Percentiles rank a stretch among this genome's conserved stretches.
Conservation (phyloP, 192 early-diverging fungal species). For the Coemansia sp. region DNA sequence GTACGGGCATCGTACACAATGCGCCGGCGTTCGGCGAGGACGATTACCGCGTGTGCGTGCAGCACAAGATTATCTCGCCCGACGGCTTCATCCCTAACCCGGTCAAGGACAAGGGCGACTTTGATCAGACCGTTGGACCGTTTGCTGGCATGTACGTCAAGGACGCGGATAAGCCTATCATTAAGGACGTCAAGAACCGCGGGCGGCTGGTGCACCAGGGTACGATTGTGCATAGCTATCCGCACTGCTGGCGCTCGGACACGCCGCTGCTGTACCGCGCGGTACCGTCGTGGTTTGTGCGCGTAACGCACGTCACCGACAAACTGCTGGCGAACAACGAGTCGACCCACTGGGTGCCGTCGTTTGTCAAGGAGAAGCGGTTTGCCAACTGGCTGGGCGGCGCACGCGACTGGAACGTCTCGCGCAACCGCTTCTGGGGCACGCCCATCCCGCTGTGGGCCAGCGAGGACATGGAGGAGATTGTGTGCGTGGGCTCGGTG, state of each 20-base stretch:
- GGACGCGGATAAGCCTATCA: constrained; percentile 95
- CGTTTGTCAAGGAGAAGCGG: constrained; percentile 93
- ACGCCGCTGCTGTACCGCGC: constrained; percentile 97
- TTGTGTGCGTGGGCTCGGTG: constrained; percentile 87
- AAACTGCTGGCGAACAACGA: constrained; percentile 83
- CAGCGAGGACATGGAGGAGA: constrained; percentile 85
- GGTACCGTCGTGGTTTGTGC: constrained; percentile 96
- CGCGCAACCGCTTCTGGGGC: constrained; percentile 98
- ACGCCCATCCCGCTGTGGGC: constrained; percentile 99
- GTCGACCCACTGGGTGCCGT: constrained; percentile 91
- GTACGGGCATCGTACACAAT: constrained; percentile 98
- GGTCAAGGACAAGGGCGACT: constrained; percentile 78
- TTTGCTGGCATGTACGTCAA: constrained; percentile 88
- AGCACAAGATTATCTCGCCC: constrained; percentile 69
- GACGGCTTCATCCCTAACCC: constrained; percentile 89
- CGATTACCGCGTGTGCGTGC: constrained; percentile 93
- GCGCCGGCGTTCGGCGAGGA: constrained; percentile 99
- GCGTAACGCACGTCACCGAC: constrained; percentile 79
- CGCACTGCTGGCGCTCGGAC: constrained; percentile 97
- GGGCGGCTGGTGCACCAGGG: constrained; percentile 88
- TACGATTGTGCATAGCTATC: constrained; percentile 88
- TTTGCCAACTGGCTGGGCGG: constrained; percentile 96
- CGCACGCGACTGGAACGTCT: constrained; percentile 97
- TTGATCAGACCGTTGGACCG: constrained; percentile 70
- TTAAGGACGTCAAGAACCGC: constrained; percentile 80